A percentile compares a stretch with the other conserved stretches of the same genome.
Evolutionary conservation across 1,139 yeast genomes (phyloP).

Genomic region (Kodamaea sp.): DNA sequence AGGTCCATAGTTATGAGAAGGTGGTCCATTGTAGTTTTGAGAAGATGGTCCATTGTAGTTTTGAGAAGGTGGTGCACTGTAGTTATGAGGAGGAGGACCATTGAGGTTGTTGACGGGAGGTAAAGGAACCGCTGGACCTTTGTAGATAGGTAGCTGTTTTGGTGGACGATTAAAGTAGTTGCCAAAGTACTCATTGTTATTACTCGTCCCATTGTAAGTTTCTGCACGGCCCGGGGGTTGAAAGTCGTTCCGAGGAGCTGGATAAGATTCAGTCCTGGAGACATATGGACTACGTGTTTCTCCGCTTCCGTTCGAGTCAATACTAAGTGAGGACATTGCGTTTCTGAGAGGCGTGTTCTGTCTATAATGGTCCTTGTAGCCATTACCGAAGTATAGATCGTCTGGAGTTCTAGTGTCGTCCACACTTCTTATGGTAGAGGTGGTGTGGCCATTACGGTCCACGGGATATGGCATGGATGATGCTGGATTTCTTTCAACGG

Average conservation of each 20-base stretch:
- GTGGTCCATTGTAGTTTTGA: not conserved
- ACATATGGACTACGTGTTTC: not conserved
- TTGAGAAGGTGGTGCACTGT: not conserved
- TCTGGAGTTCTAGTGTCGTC: not conserved
- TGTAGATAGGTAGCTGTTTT: not conserved
- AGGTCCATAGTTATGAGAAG: not conserved
- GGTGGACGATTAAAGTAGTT: not conserved
- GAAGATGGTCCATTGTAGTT: not conserved
- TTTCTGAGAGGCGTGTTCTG: not conserved
- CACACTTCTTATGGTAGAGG: not conserved
- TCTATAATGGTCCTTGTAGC: not conserved
- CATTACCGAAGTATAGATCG: not conserved
- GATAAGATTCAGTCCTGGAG: not conserved
- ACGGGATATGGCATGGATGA: constrained; percentile 3
- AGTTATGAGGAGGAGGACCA: not conserved
- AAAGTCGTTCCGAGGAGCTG: not conserved
- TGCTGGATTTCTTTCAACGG: constrained; percentile 11
- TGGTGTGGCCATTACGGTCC: constrained; percentile 2
- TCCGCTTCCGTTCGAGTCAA: not conserved
- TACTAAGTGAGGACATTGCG: not conserved
- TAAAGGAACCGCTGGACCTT: not conserved
- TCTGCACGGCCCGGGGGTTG: too few relatives aligned
- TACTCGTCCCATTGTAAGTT: not conserved
- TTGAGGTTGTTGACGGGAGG: not conserved
- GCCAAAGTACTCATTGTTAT: not conserved